Base-by-base conservation (phyloP, 2,329 filamentous ascomycete species). In the Bipolaris sorokiniana region DNA sequence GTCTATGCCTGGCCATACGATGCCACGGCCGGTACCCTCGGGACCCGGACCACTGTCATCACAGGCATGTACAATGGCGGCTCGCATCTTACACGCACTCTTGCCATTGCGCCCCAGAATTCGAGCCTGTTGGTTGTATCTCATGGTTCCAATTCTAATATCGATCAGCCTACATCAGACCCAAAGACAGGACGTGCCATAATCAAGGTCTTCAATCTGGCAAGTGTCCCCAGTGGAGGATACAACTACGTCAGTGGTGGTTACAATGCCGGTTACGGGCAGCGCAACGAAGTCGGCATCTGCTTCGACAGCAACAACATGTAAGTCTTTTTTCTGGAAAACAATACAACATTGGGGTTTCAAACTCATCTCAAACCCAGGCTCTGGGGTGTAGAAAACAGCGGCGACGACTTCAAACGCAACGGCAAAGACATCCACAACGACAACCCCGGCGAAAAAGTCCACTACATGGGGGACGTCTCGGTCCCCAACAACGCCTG, bases 201-300 rank as follows among this genome's bases (percentile, higher is more conserved):
- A 68, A 82, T 92, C 67, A 87, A 86, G 61, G 84, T 84, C 46
- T 87, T 86, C 69, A 79, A 84, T 62, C 68, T 86, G 48, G 77
- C 67, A 48, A 75, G 78, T 41, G 41, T 73, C 23, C 68, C 73
- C 13, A 74, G 72, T 34, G 71, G 68, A 18, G 69, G 69, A 7
- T 82, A 82, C 60, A 77, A 81, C 56, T 83, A 80, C 68, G 76
- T 83, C 59, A 87, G 79, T 46, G 79, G 79, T 13, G 82, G 82
- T 13, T 71, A 78, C 23, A 73, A 77, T 64, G 77, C 70, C 65
- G 84, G 88, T 9, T 91, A 88, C 85, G 89, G 89, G 5, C 79
- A 92, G 58, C 83, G 88, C 48, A 91, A 92, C 70, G 86, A 87
- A 1, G 88, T 91, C 9, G 89, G 88, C 10, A 78, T 91, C 7